A percentile compares a stretch with the other conserved stretches of the same genome.
These are phyloP conservation scores for Tricholoma furcatifolium DNA, from an alignment of 768 basidiomycete species.

Conservation along the genomic window DNA sequence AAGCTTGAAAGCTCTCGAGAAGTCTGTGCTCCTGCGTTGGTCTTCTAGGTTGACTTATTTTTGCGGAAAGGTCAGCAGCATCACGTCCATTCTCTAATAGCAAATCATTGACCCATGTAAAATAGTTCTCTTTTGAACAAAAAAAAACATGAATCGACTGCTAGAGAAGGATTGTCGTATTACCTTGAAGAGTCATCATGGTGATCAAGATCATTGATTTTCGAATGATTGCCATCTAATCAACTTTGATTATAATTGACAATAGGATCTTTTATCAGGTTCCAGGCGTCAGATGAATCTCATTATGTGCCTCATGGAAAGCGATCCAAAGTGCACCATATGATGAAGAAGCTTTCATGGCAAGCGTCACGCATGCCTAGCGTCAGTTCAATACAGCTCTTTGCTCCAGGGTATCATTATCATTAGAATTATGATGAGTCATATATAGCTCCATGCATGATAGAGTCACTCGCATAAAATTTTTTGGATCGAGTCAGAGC, in stretches of 20 bases:
- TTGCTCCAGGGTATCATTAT: background rate
- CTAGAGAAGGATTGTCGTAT: too few species aligned
- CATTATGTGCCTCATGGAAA: slow-evolving; percentile 1
- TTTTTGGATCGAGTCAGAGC: slow-evolving; percentile 9
- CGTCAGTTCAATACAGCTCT: background rate
- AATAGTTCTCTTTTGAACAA: too few species aligned
- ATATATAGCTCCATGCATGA: background rate
- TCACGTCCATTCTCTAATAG: too few species aligned
- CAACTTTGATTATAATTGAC: background rate
- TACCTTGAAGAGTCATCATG: background rate
- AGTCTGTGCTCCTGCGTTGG: too few species aligned
- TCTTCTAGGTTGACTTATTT: too few species aligned
- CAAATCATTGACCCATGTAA: too few species aligned
- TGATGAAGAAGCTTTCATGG: background rate
- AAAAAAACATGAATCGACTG: too few species aligned
- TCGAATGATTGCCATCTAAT: slow-evolving; percentile 1
- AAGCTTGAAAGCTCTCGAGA: too few species aligned
- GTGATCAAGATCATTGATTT: background rate
- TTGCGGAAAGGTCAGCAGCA: too few species aligned
- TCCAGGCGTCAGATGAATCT: background rate
- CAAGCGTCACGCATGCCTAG: background rate
- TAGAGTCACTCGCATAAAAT: slow-evolving; percentile 5
- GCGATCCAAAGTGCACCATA: background rate
- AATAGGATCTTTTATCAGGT: background rate
- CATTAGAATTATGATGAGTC: background rate